Evolutionary conservation across 1,139 yeast genomes (phyloP).

Genomic region (Saccharomyces hybrid): DNA sequence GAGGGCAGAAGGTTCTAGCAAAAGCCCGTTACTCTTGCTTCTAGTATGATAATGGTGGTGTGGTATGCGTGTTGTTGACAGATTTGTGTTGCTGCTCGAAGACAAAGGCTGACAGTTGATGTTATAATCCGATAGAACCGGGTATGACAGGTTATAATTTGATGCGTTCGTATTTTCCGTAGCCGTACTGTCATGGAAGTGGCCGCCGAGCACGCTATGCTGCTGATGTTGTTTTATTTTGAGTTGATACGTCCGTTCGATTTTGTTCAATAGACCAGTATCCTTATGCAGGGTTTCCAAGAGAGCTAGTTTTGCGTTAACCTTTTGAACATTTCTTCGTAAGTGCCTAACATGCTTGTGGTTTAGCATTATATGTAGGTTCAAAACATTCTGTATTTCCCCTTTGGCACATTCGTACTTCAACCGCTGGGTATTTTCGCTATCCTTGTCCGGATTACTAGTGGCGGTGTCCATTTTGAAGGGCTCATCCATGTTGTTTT

Average conservation of each 20-base stretch:
- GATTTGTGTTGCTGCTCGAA: constrained; percentile 6
- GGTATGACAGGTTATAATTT: not conserved
- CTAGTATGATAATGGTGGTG: constrained; percentile 29
- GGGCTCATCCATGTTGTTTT: constrained; percentile 8
- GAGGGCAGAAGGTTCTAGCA: constrained; percentile 16
- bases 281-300: constrained; percentile 49
- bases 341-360: constrained; percentile 57
- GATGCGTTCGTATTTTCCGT: not conserved
- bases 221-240: not conserved
- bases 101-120: constrained; percentile 6
- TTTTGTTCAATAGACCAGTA: constrained; percentile 23
- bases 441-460: constrained; percentile 13
- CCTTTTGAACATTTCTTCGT: constrained; percentile 56
- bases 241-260: constrained; percentile 13
- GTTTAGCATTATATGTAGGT: constrained; percentile 61
- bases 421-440: constrained; percentile 27
- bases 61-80: constrained; percentile 4
- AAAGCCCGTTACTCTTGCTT: constrained; percentile 27
- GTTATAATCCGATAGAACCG: not conserved
- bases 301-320: constrained; percentile 53
- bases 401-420: constrained; percentile 28
- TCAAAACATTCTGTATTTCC: constrained; percentile 40
- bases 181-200: not conserved
- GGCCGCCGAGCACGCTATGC: not conserved
- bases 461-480: constrained; percentile 2